Conservation (phyloP, 768 basidiomycete species). For the Phallus indusiatus region DNA sequence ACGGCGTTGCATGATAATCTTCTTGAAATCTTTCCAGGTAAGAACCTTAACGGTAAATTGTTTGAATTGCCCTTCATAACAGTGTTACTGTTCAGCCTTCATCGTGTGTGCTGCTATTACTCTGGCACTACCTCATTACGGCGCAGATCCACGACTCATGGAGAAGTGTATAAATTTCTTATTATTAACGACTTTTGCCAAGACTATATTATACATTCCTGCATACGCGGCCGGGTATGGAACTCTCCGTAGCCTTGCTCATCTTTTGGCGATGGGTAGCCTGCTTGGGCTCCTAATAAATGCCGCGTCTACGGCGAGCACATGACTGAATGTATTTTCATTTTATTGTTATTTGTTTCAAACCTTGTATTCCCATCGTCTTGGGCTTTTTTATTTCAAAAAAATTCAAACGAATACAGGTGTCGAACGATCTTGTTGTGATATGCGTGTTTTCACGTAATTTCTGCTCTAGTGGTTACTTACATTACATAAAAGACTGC, state of each 20-base stretch:
- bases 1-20: not conserved
- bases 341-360: not conserved
- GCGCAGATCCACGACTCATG: not conserved
- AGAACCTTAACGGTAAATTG: not conserved
- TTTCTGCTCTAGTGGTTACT: too few relatives aligned
- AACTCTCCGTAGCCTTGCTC: not conserved
- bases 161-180: not conserved
- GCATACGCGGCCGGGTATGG: not conserved
- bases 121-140: not conserved
- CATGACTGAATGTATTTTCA: not conserved
- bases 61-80: not conserved
- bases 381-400: too few relatives aligned
- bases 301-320: not conserved
- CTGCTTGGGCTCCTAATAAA: not conserved
- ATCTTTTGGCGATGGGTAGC: not conserved
- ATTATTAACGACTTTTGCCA: not conserved
- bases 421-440: too few relatives aligned
- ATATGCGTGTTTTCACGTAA: too few relatives aligned
- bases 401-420: too few relatives aligned
- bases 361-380: not conserved
- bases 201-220: not conserved
- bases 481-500: too few relatives aligned
- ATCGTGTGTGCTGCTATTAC: not conserved
- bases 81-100: not conserved
- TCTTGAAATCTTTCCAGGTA: not conserved